These are phyloP conservation scores for Petunia hybrid DNA, from an alignment of 305 asterid species.

Conservation along the genomic window DNA sequence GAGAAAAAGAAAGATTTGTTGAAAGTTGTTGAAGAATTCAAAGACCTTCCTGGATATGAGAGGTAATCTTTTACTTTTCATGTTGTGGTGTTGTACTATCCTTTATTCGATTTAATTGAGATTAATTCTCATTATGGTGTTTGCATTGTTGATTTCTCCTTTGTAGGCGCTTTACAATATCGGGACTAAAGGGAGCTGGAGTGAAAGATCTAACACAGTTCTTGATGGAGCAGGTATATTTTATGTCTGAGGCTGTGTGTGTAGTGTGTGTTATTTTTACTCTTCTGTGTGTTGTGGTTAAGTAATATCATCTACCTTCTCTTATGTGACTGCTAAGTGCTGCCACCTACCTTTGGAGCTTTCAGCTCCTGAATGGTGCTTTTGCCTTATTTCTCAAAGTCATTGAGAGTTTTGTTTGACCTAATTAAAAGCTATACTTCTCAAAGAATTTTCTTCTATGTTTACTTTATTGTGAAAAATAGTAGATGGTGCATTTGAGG, in stretches of 20 bases:
- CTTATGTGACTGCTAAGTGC: background rate
- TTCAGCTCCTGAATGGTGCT: conserved; percentile 4
- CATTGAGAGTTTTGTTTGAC: background rate
- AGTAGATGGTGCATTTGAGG: too few relatives aligned
- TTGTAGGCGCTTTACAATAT: conserved; percentile 79
- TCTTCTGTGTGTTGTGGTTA: background rate
- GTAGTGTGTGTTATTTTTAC: background rate
- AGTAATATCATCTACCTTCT: background rate
- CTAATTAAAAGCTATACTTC: background rate
- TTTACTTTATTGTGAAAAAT: too few relatives aligned
- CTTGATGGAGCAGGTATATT: conserved; percentile 72
- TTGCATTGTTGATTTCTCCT: conserved; percentile 41
- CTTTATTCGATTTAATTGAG: background rate
- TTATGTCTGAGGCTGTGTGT: background rate
- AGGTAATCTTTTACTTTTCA: conserved; percentile 50
- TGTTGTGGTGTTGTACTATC: background rate
- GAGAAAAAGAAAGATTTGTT: conserved; percentile 75
- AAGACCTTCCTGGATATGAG: conserved; percentile 86
- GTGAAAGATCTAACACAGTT: conserved; percentile 76
- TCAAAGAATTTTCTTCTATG: background rate
- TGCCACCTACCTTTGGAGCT: background rate
- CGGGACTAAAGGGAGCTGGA: conserved; percentile 95
- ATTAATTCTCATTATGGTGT: conserved; percentile 30
- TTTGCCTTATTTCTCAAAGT: background rate
- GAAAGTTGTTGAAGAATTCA: conserved; percentile 78